A percentile compares a stretch with the other conserved stretches of the same genome.
Conservation (phyloP, 1,139 yeast species). For the Taiozyma sp. region DNA sequence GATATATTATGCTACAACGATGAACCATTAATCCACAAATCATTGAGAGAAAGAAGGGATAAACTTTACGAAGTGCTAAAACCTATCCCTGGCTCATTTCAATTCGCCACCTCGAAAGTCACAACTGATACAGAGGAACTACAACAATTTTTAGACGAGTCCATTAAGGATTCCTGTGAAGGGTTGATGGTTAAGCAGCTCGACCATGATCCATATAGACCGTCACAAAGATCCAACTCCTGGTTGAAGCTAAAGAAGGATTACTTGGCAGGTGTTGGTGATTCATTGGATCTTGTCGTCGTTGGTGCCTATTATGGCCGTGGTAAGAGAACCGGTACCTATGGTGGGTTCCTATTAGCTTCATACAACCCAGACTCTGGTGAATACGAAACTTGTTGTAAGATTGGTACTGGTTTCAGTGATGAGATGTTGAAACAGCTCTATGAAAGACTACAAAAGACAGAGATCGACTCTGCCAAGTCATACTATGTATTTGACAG, state of each 20-base stretch:
- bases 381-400: conserved; percentile 92
- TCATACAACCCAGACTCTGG: conserved; percentile 87
- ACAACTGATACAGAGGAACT: conserved; percentile 74
- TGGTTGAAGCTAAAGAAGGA: conserved; percentile 97
- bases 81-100: conserved; percentile 72
- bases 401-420: conserved; percentile 95
- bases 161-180: conserved; percentile 88
- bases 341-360: conserved; percentile 92
- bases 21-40: conserved; percentile 60
- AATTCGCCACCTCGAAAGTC: conserved; percentile 73
- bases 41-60: conserved; percentile 67
- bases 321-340: conserved; percentile 92
- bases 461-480: conserved; percentile 66
- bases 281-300: conserved; percentile 88
- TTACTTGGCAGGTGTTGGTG: conserved; percentile 92
- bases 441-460: conserved; percentile 57
- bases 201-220: conserved; percentile 85
- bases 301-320: conserved; percentile 92
- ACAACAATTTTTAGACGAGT: conserved; percentile 82
- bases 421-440: conserved; percentile 72
- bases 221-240: conserved; percentile 89
- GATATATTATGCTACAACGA: conserved; percentile 77
- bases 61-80: conserved; percentile 52
- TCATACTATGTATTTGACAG: conserved; percentile 69
- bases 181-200: conserved; percentile 94